Evolutionary conservation across 441 rosid genomes (phyloP), one percentile per base, ranked within the genome.

Genomic region (Adansonia grandidieri): DNA sequence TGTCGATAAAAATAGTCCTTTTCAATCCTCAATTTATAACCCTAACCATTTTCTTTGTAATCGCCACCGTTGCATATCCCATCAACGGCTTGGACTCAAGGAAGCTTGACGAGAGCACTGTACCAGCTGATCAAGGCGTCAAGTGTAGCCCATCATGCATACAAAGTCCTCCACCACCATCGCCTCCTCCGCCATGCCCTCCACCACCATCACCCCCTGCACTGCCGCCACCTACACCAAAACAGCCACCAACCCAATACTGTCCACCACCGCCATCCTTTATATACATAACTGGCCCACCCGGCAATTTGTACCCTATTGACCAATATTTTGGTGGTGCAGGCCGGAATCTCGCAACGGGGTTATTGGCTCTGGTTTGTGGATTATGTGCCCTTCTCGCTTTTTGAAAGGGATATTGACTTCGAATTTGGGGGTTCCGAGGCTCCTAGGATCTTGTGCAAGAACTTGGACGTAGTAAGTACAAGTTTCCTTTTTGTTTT

Each of bases 251-350:
- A 54, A 77, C 87, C 51, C 47, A 68, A 40, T 67, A 87, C 76
- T 89, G 92, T 79, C 88, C 91, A 9, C 79, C 79, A 8, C 93
- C 92, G 8, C 37, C 95, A 0, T 82, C 90, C 6, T 81, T 82
- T 72, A 85, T 91, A 67, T 92, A 90, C 89, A 85, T 90, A 78
- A 84, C 96, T 0, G 92, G 96, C 32, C 96, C 96, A 24, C 98
- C 98, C 0, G 98, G 96, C 60, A 82, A 79, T 58, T 51, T 94
- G 82, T 94, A 92, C 81, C 91, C 96, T 0, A 40, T 94, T 74
- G 97, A 86, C 84, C 86, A 79, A 24, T 57, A 70, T 44, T 89
- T 82, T 61, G 56, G 77, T 13, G 83, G 77, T 0, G 89, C 83
- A 4, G n/a, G 71, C 44, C 57, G 74, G 74, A 60, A 75, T 6